Base-by-base conservation (phyloP, 2,329 filamentous ascomycete genomes). In the Microascus cirrosus region DNA sequence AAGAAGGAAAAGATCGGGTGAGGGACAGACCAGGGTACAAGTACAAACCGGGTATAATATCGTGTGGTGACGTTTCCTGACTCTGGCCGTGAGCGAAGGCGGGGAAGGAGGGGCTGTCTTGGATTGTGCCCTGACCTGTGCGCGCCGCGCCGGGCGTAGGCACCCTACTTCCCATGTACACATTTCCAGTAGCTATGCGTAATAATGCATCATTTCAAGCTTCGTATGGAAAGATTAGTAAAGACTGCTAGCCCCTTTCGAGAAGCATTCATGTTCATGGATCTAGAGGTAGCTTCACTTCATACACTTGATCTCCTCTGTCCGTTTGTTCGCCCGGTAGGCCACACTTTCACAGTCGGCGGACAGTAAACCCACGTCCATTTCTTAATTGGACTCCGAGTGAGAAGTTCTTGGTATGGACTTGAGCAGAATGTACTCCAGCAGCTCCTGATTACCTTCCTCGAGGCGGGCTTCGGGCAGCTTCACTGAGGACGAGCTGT, bases 101-200 rank as follows among this genome's bases (percentile, higher is more conserved):
- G 55, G 55, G 55, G 55, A 57, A 57, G 55, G 55, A 52, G 55
- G 55, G 55, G 55, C 55, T 52, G 24, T n/a, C 50, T 53, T 15
- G 45, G 36, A 53, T 53, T 52, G n/a, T 53, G 48, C 45, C 45
- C 50, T 57, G 28, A 55, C 25, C 50, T 53, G 51, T 53, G 51
- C 51, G 51, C 28, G 51, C 15, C 51, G 51, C 28, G 51, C 15
- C 51, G 34, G 51, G 24, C 51, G 7, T 20, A 20, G 45, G 5
- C 45, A 20, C 45, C 45, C 45, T 50, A 50, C 22, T 48, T 48
- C 15, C 20, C 45, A 24, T 50, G 45, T 50, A 50, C 45, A 22
- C 45, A 22, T 20, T 45, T 20, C 45, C 11, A 20, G 45, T 22
- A 50, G 45, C 45, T 50, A 50, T 50, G 45, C 45, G 45, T 50